A percentile compares a stretch with the other conserved stretches of the same genome.
Conservation (phyloP, 768 basidiomycete genomes). For the Suillus bovinus region DNA sequence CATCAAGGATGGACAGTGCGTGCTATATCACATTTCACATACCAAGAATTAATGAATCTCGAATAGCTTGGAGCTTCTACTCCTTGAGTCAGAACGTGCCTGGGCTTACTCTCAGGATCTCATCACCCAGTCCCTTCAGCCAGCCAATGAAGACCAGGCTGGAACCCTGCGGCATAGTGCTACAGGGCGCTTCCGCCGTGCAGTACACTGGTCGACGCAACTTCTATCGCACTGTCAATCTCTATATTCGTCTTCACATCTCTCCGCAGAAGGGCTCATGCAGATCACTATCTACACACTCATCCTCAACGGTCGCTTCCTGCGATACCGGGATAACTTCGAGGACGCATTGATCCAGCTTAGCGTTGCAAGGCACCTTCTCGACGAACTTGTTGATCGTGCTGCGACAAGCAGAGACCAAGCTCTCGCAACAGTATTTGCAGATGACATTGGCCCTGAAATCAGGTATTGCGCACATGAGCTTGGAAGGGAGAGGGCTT, state of each 20-base stretch:
- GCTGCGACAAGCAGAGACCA: constrained; percentile 81
- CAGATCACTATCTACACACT: constrained; percentile 80
- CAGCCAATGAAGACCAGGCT: constrained; percentile 51
- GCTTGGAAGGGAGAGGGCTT: constrained; percentile 73
- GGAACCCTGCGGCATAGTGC: constrained; percentile 68
- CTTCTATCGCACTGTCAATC: constrained; percentile 73
- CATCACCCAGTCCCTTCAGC: constrained; percentile 47
- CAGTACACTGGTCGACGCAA: constrained; percentile 76
- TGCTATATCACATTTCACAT: constrained; percentile 8
- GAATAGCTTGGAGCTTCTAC: constrained; percentile 72
- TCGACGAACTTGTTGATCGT: constrained; percentile 63
- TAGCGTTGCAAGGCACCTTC: constrained; percentile 70
- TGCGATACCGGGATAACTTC: constrained; percentile 74
- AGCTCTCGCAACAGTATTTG: constrained; percentile 80
- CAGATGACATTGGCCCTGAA: constrained; percentile 88
- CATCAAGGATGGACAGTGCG: constrained; percentile 85
- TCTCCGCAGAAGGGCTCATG: constrained; percentile 59
- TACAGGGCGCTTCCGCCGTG: constrained; percentile 78
- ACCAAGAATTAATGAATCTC: background rate
- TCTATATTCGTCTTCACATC: constrained; percentile 51
- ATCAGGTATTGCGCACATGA: constrained; percentile 93
- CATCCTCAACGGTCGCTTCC: constrained; percentile 79
- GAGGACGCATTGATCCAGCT: constrained; percentile 76
- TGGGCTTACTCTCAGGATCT: constrained; percentile 91
- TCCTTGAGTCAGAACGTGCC: constrained; percentile 91